A percentile compares a stretch with the other conserved stretches of the same genome.
Conservation (phyloP, 2,329 filamentous ascomycete genomes). For the Fusarium brevicatenulatum region DNA sequence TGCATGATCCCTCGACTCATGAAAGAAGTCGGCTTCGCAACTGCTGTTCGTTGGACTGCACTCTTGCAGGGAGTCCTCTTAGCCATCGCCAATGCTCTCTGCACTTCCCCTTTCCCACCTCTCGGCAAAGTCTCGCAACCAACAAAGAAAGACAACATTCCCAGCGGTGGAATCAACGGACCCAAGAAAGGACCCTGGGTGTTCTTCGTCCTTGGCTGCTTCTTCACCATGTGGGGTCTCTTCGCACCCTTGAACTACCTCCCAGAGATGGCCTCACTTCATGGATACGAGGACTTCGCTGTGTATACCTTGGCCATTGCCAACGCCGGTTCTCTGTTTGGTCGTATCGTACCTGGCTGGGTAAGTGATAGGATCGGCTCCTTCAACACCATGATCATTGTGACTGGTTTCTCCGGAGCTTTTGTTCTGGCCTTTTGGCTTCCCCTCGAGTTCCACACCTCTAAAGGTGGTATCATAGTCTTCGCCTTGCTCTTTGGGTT, state of each 20-base stretch:
- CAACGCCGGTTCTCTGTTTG: not conserved
- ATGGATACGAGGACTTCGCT: not conserved
- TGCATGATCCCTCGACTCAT: not conserved
- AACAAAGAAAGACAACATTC: not conserved
- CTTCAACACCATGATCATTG: not conserved
- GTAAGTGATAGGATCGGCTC: not conserved
- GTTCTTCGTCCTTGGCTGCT: not conserved
- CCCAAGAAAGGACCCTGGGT: not conserved
- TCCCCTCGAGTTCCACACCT: not conserved
- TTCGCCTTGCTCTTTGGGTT: not conserved
- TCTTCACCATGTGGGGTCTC: constrained; percentile 1
- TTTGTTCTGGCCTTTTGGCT: not conserved
- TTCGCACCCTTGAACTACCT: constrained; percentile 1
- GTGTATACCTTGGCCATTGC: not conserved
- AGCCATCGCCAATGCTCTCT: not conserved
- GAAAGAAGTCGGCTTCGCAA: not conserved
- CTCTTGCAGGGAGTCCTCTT: not conserved
- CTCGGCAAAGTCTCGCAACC: not conserved
- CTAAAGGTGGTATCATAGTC: not conserved
- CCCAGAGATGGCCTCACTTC: not conserved
- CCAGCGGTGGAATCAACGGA: not conserved
- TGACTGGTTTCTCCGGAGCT: not conserved
- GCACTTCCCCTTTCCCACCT: not conserved
- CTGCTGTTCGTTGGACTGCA: not conserved
- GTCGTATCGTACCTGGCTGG: not conserved